Evolutionary conservation across 192 early-diverging fungal species (phyloP).

Genomic region (Anaeromyces robustus): DNA sequence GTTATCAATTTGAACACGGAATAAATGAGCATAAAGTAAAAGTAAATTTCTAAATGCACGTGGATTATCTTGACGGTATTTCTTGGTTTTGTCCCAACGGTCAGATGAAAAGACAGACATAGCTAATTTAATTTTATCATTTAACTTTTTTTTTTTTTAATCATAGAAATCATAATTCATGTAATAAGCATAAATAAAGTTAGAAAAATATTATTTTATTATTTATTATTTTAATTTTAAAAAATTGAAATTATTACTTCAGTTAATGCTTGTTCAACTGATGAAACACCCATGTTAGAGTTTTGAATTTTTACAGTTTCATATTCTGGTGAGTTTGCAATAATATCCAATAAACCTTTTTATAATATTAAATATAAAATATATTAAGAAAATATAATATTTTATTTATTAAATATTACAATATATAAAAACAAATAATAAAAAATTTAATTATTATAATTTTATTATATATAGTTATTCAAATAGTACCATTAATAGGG

Average conservation of each 20-base stretch:
- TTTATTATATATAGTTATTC: constrained; percentile 11
- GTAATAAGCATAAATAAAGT: too few relatives aligned
- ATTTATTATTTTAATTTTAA: too few relatives aligned
- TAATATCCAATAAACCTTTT: neutral
- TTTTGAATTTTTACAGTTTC: neutral
- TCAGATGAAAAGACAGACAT: constrained; percentile 39
- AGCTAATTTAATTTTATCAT: constrained; percentile 22
- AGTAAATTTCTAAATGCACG: constrained; percentile 28
- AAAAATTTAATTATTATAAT: too few relatives aligned
- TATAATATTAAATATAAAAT: too few relatives aligned
- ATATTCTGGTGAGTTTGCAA: neutral
- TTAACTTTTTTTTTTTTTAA: constrained; percentile 2
- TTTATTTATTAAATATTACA: too few relatives aligned
- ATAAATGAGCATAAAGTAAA: constrained; percentile 70
- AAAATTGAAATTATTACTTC: neutral
- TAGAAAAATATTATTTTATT: too few relatives aligned
- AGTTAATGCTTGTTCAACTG: neutral
- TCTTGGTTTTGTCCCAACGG: constrained; percentile 44
- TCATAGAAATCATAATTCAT: too few relatives aligned
- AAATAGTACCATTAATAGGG: constrained; percentile 20
- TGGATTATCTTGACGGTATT: constrained; percentile 25
- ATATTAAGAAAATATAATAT: too few relatives aligned
- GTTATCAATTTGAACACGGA: constrained; percentile 48
- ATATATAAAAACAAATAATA: too few relatives aligned
- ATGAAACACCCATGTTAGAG: neutral